A percentile compares a stretch with the other conserved stretches of the same genome.
phyloP scores from a whole-genome alignment of 305 asterid species.

The Solanum hybrid region DNA sequence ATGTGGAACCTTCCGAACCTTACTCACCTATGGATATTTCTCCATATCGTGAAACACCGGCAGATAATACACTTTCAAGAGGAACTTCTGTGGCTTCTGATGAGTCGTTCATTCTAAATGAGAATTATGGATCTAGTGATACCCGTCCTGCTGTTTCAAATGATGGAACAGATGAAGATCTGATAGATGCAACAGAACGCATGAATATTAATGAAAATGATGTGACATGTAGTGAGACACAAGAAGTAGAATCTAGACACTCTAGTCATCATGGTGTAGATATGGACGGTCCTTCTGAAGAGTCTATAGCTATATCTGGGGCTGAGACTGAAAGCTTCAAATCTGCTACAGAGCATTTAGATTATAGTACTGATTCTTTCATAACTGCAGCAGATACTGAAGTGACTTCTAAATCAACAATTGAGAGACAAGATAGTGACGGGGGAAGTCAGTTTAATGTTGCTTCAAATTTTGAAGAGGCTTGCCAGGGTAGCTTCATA shows the following conservation, averaged over 20 bases:
- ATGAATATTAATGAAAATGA: conserved; percentile 40
- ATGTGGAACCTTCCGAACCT: conserved; percentile 43
- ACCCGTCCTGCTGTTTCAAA: conserved; percentile 24
- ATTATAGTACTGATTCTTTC: conserved; percentile 61
- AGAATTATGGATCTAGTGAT: conserved; percentile 36
- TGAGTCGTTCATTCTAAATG: conserved; percentile 38
- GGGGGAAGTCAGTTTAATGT: conserved; percentile 32
- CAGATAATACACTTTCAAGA: conserved; percentile 35
- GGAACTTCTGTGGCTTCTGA: conserved; percentile 75
- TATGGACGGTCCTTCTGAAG: conserved; percentile 47
- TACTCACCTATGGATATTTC: conserved; percentile 99
- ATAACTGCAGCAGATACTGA: conserved; percentile 55
- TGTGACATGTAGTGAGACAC: conserved; percentile 19
- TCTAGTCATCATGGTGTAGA: conserved; percentile 23
- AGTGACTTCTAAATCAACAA: conserved; percentile 41
- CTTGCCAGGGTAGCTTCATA: conserved; percentile 42
- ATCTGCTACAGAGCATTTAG: conserved; percentile 85
- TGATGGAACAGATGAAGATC: conserved; percentile 41
- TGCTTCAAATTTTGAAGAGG: conserved; percentile 33
- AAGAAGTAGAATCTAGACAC: conserved; percentile 23
- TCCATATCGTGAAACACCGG: conserved; percentile 66
- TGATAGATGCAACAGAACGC: conserved; percentile 38
- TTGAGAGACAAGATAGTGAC: conserved; percentile 54
- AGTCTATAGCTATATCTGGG: conserved; percentile 61
- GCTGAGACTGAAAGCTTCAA: conserved; percentile 63